Conservation (phyloP, 179 eudicot species). For the Silene coronaria region DNA sequence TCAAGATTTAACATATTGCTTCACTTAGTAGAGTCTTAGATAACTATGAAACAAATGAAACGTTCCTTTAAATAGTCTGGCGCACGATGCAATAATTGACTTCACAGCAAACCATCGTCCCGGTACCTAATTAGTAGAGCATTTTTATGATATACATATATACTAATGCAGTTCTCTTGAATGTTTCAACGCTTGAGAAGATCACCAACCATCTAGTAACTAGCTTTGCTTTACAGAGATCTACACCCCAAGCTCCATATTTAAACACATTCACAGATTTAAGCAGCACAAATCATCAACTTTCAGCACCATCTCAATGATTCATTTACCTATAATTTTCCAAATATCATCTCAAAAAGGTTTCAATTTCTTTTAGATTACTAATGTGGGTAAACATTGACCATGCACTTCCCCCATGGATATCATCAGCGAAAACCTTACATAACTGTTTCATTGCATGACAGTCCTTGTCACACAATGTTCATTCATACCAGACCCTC, state of each 20-base stretch:
- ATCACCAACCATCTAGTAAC: background rate
- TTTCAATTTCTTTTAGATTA: background rate
- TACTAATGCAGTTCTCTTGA: background rate
- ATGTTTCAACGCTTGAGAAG: background rate
- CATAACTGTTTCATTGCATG: background rate
- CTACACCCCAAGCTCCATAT: background rate
- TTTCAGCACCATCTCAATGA: background rate
- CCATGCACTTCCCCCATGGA: background rate
- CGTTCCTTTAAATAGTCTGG: background rate
- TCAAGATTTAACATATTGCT: too few relatives aligned
- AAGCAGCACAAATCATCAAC: background rate
- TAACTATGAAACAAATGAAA: background rate
- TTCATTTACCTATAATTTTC: background rate
- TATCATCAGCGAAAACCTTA: background rate
- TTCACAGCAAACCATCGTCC: background rate
- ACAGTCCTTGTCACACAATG: background rate
- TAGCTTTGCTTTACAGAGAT: background rate
- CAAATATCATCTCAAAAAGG: background rate
- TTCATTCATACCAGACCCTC: background rate
- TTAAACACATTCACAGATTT: background rate
- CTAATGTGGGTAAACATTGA: background rate
- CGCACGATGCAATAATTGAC: background rate
- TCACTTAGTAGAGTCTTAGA: too few relatives aligned
- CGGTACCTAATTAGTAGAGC: too few relatives aligned
- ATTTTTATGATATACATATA: background rate